A percentile compares a stretch with the other conserved stretches of the same genome.
phyloP scores from a whole-genome alignment of 768 basidiomycete species.

The Naematelia encephala region DNA sequence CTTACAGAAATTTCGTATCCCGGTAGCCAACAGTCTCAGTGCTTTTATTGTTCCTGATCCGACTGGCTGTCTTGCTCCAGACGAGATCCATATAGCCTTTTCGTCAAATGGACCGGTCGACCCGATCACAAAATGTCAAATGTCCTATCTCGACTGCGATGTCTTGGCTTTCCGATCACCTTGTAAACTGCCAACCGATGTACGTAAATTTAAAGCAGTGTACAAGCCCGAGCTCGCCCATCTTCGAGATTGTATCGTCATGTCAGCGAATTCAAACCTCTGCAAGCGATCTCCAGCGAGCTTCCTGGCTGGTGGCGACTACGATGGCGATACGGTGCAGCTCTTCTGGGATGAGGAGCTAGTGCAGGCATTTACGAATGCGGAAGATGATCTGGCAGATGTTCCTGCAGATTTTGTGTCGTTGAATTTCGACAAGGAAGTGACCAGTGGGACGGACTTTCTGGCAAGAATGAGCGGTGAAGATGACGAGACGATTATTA shows the following conservation, averaged over 20 bases:
- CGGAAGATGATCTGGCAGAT: constrained; percentile 19
- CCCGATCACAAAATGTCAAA: constrained; percentile 20
- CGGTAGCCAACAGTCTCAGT: constrained; percentile 26
- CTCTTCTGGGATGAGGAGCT: constrained; percentile 30
- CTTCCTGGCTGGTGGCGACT: constrained; percentile 40
- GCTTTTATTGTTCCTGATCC: constrained; percentile 41
- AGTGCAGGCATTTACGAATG: constrained; percentile 29
- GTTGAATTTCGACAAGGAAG: constrained; percentile 36
- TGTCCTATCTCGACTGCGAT: constrained; percentile 22
- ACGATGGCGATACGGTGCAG: constrained; percentile 44
- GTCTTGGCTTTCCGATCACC: constrained; percentile 36
- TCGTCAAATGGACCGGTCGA: constrained; percentile 21
- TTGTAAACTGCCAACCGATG: constrained; percentile 42
- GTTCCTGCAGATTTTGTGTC: constrained; percentile 21
- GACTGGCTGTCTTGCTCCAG: constrained; percentile 18
- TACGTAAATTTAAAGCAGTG: constrained; percentile 36
- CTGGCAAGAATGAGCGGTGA: constrained; percentile 8
- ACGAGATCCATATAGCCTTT: constrained; percentile 33
- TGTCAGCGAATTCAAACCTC: constrained; percentile 24
- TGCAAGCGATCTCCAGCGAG: constrained; percentile 36
- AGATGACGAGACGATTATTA: constrained; percentile 16
- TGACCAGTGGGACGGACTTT: constrained; percentile 28
- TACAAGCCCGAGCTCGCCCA: constrained; percentile 32
- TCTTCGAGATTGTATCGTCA: constrained; percentile 36
- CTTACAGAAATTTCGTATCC: constrained; percentile 24